Evolutionary conservation across 176 grass and related monocot species (phyloP), one percentile per base, ranked within the genome.

Genomic region (Echinochloa phyllopogon): DNA sequence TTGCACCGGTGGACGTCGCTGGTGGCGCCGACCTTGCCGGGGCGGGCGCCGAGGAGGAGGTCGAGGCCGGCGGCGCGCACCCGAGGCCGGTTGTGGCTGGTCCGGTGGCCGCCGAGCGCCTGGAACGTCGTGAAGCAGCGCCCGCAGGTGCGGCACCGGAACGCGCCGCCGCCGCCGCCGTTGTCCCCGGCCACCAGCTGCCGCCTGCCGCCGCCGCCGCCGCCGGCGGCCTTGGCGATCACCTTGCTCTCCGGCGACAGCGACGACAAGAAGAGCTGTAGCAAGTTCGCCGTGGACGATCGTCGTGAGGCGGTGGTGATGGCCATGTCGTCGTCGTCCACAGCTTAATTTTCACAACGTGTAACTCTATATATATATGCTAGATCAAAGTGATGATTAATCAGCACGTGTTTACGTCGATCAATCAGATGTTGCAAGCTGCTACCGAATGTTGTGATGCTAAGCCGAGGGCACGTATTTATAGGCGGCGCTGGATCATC

Each of bases 61-160:
- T 86, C 83, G 8, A 88, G 71, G 16, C 81, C 77, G 48, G 69
- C 37, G 18, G 82, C 89, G 51, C 83, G 72, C 21, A 91, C 77
- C 13, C 84, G 51, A n/a, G 78, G 74, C 40, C 79, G 92, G 43
- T 84, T 91, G 77, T 94, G 92, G 75, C 92, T 90, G 1, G 92
- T 94, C 79, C 82, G 83, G 69, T 91, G 92, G 43, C 92, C 92
- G 10, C 92, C 89, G 10, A 94, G 58, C 4, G 92, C 89, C 61
- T 89, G 89, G 33, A 94, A 94, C 43, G 86, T 89, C 0, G 84
- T 21, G 75, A 94, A 91, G 12, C 81, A 20, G 6, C 86, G 89
- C 10, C 69, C 61, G 80, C 92, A 94, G 1, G 89, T 94, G 65
- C 79, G 82, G 80, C 89, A 91, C 61, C 82, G 29, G 42, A 89